Evolutionary conservation across 306 rosid species (phyloP), one percentile per base, ranked within the genome.

Genomic region (Chamaecrista fasciculata): DNA sequence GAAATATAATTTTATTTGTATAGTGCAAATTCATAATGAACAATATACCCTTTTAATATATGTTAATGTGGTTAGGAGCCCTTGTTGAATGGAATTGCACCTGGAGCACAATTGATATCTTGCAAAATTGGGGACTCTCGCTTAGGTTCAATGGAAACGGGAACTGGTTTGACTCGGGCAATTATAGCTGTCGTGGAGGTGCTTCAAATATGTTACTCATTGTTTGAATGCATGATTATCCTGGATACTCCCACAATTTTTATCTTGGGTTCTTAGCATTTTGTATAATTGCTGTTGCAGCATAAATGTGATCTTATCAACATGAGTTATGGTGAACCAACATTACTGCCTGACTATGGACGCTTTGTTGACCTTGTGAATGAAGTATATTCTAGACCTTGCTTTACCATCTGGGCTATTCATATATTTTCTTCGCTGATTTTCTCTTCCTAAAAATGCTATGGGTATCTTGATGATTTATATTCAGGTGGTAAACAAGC

Each of bases 41-140:
- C 8, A 4, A 26, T 48, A 72, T 67, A 44, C 76, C 76, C 55
- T 56, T 36, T 67, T 80, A 76, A 84, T 76, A 33, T 57, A 70
- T 68, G 40, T 42, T 52, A 62, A 75, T 67, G 74, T 43, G 77
- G 33, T 76, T 65, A 94, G 99, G 99, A 91, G 77, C 95, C 96
- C 34, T 79, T 88, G 85, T 79, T 94, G 87, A 94, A 94, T 85
- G 99, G 99, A 70, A 94, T 91, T 76, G 99, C 99, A 78, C 99
- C 99, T 57, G 99, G 99, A 8, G 99, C 99, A 23, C 99, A 94
- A 69, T 33, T 94, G 69, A 83, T 94, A 77, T 94, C 99, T 73
- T 94, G 99, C 83, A 94, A 94, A 83, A 94, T 94, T 84, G 99
- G 99, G 71, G 99, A 94, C 67, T 56, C 92, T 20, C 99, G 97